A percentile compares a stretch with the other conserved stretches of the same genome.
phyloP scores from a whole-genome alignment of 768 basidiomycete genomes.

The Brasilioporus rufonigricans region DNA sequence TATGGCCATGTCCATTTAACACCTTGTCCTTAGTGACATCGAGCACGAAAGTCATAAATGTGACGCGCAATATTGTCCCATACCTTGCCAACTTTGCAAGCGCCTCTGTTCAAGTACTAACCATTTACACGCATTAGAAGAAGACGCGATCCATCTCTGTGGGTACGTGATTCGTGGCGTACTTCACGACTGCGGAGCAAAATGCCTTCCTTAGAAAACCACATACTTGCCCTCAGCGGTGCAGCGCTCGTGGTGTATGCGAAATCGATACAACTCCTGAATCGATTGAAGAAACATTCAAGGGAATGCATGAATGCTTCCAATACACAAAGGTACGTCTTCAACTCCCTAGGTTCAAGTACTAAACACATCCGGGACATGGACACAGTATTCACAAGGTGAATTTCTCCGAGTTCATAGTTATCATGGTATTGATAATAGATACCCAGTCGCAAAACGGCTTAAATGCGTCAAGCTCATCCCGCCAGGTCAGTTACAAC shows the following conservation, averaged over 20 bases:
- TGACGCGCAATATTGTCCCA: conserved; percentile 49
- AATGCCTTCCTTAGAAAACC: conserved; percentile 31
- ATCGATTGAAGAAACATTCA: conserved; percentile 59
- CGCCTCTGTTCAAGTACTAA: conserved; percentile 44
- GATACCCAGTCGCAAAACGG: conserved; percentile 43
- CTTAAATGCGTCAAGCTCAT: conserved; percentile 48
- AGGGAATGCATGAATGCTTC: conserved; percentile 56
- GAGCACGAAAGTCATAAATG: conserved; percentile 49
- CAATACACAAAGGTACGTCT: conserved; percentile 56
- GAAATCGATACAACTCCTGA: conserved; percentile 56
- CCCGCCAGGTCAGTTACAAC: conserved; percentile 38
- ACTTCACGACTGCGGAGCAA: conserved; percentile 5
- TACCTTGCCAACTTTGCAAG: conserved; percentile 54
- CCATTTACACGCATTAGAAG: conserved; percentile 52
- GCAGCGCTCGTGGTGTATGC: conserved; percentile 50
- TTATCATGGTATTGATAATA: background rate
- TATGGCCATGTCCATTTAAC: background rate
- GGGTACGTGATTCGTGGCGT: conserved; percentile 38
- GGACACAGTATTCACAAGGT: conserved; percentile 54
- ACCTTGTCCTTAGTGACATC: conserved; percentile 38
- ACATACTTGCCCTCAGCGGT: conserved; percentile 47
- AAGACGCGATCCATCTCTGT: conserved; percentile 49
- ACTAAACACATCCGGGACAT: background rate
- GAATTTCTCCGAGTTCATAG: background rate
- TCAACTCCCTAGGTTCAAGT: background rate